Percentiles rank a stretch among this genome's conserved stretches.
Evolutionary conservation across 495 filamentous ascomycete species (phyloP).

Genomic region (Parathielavia appendiculata): DNA sequence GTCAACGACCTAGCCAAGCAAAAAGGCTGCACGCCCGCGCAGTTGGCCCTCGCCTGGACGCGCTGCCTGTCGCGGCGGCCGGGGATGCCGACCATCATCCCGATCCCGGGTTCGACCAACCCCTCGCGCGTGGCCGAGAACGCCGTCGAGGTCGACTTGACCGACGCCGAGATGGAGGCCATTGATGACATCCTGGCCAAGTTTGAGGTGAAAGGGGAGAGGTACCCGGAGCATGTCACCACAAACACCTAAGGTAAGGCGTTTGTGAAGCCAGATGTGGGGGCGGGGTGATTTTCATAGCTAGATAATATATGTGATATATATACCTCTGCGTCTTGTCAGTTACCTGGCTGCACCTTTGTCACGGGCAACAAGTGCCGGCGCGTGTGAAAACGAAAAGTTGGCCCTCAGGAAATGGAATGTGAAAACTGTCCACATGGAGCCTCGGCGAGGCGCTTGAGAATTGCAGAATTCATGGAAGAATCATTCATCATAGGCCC

Average conservation of each 20-base stretch:
- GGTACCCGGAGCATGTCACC: conserved; percentile 36
- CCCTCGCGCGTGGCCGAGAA: conserved; percentile 49
- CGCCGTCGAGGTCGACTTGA: conserved; percentile 38
- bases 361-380: neutral
- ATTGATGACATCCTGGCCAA: conserved; percentile 44
- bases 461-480: conserved; percentile 55
- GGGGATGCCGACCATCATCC: conserved; percentile 67
- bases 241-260: conserved; percentile 30
- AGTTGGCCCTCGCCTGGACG: conserved; percentile 77
- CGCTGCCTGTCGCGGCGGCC: conserved; percentile 47
- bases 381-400: neutral
- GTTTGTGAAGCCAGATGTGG: too few species aligned
- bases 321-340: neutral
- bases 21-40: conserved; percentile 67
- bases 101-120: conserved; percentile 71
- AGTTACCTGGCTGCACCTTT: neutral
- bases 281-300: neutral
- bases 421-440: conserved; percentile 33
- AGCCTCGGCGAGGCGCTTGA: conserved; percentile 33
- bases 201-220: conserved; percentile 39
- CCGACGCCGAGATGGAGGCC: conserved; percentile 45
- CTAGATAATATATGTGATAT: neutral
- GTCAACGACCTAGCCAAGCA: conserved; percentile 60
- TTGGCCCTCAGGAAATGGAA: conserved; percentile 25
- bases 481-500: conserved; percentile 42